A percentile compares a stretch with the other conserved stretches of the same genome.
Conservation (phyloP, 108 stramenopile genomes). For the Schizochytrium sp. region DNA sequence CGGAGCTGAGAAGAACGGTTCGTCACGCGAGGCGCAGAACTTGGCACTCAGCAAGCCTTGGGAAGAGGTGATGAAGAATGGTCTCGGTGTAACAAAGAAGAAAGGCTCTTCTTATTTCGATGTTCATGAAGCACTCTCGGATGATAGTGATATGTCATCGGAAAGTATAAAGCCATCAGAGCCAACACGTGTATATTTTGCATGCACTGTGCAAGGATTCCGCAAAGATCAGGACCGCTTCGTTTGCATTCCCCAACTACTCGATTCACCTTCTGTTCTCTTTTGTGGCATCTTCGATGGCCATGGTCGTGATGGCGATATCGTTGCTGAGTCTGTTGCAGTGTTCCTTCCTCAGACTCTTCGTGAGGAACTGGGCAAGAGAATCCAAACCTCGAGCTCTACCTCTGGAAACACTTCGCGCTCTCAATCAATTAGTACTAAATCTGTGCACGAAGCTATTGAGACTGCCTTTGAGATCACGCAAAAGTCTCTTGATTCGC, state of each 20-base stretch:
- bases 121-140: not conserved
- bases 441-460: not conserved
- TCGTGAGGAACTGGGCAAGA: not conserved
- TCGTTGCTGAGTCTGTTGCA: constrained; percentile 38
- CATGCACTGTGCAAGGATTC: constrained; percentile 46
- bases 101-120: constrained; percentile 34
- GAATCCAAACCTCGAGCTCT: not conserved
- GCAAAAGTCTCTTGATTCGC: not conserved
- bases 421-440: not conserved
- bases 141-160: too few relatives aligned
- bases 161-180: too few relatives aligned
- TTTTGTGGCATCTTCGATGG: constrained; percentile 50
- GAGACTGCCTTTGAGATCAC: not conserved
- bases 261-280: not conserved
- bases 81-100: constrained; percentile 12
- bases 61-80: constrained; percentile 7
- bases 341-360: not conserved
- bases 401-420: not conserved
- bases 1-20: too few relatives aligned
- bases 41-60: not conserved
- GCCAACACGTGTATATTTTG: not conserved
- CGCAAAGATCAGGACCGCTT: constrained; percentile 52
- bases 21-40: too few relatives aligned
- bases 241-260: not conserved
- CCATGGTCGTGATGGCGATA: constrained; percentile 39